Evolutionary conservation across 805 yeast species (phyloP), one percentile per base, ranked within the genome.

Genomic region (Candida patagonica): DNA sequence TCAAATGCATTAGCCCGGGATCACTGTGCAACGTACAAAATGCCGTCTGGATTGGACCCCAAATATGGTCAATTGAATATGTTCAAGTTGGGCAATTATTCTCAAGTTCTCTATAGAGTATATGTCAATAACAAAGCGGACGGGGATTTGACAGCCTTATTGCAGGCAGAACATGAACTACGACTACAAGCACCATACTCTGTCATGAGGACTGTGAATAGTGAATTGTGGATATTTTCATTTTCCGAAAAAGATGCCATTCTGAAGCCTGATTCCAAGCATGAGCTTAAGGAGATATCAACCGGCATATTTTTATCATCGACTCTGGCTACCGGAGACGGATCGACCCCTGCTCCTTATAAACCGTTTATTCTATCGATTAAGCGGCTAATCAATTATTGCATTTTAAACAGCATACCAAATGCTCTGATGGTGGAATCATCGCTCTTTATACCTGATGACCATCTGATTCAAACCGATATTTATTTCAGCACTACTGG

Each of bases 171-270:
- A 39, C 46, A 52, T 53, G 37, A 48, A 3, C 41, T 55, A 3
- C 45, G 59, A 3, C 31, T 41, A 24, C 46, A 41, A 15, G 25
- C 42, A 15, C 40, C 41, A 2, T n/a, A 33, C n/a, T 47, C 54
- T 6, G 26, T 54, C 21, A 53, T 48, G 16, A 44, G 41, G 9
- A 31, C 45, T 9, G 21, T 39, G 21, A 44, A 47, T 29, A 51
- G 45, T 15, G 58, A 54, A 42, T 44, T 54, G n/a, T 54, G 59
- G 59, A 49, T 51, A 2, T 54, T 54, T 40, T 44, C 54, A 2
- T 19, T 48, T 3, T 21, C 30, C 9, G 47, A 43, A 20, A 29
- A 37, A 2, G 33, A 26, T 4, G 27, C 38, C 6, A 42, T 52
- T 7, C 54, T 55, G 1, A 31, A 23, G 0, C 53, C 56, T 5